These are phyloP conservation scores for Xerocomellus chrysenteron DNA, from an alignment of 768 basidiomycete genomes.

Conservation along the genomic window DNA sequence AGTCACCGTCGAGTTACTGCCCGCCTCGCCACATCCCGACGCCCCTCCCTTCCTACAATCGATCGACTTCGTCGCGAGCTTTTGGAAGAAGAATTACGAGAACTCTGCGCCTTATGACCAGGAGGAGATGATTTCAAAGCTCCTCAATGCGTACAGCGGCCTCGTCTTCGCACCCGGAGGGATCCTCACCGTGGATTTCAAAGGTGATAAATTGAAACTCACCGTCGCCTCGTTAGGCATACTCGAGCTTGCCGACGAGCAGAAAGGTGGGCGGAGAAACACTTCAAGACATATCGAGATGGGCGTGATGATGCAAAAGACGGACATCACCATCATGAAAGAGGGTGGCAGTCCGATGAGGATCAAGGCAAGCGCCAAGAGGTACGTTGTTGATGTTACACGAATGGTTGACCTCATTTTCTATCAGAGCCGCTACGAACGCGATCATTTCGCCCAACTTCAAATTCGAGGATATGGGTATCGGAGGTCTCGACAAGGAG, in stretches of 20 bases:
- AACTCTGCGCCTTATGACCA: conserved; percentile 73
- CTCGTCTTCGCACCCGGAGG: conserved; percentile 69
- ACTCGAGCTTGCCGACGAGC: conserved; percentile 63
- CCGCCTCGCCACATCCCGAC: conserved; percentile 45
- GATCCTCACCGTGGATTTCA: conserved; percentile 82
- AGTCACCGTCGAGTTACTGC: conserved; percentile 66
- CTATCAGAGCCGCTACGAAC: conserved; percentile 76
- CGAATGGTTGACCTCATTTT: not conserved
- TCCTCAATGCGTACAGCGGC: conserved; percentile 73
- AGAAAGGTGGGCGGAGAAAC: conserved; percentile 42
- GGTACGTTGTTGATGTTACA: conserved; percentile 46
- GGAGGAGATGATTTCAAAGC: conserved; percentile 79
- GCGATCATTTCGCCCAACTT: conserved; percentile 97
- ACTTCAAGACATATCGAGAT: conserved; percentile 38
- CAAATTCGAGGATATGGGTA: conserved; percentile 99
- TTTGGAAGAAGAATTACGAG: conserved; percentile 53
- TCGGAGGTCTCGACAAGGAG: conserved; percentile 94
- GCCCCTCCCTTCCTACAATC: conserved; percentile 69
- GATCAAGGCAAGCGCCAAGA: conserved; percentile 88
- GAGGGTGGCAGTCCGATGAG: conserved; percentile 79
- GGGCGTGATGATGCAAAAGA: conserved; percentile 86
- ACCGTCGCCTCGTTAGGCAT: conserved; percentile 57
- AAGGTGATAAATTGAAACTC: conserved; percentile 79
- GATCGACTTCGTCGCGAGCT: conserved; percentile 78
- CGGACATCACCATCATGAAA: conserved; percentile 89